Base-by-base conservation (phyloP, 2,329 filamentous ascomycete species). In the Fusarium equiseti region DNA sequence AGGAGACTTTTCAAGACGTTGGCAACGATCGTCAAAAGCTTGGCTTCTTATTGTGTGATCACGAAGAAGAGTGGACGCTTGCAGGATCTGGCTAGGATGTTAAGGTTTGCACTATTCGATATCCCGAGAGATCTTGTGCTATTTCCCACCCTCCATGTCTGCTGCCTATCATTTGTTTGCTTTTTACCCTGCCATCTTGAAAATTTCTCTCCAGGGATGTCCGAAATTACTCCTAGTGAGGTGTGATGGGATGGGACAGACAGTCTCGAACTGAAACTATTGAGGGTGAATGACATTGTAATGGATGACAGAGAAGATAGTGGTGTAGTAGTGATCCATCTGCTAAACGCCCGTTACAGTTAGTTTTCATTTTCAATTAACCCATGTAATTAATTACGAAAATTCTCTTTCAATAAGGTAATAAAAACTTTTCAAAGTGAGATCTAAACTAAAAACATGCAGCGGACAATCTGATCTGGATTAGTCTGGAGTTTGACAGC, bases 41-140 rank as follows among this genome's bases (percentile, higher is more conserved):
- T 54, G 58, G 62, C 48, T 53, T 32, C 32, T 35, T 42, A 48
- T 22, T 31, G 43, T 24, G 27, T 18, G 45, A 20, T 45, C 16
- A 43, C 35, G 26, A 42, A 32, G 32, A 56, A 51, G 44, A 69
- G 61, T 65, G 48, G 63, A 64, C 59, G 66, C 53, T 65, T 73
- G 70, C 70, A 73, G 68, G 68, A 71, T 71, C 68, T 71, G 40
- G 38, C 55, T 15, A 43, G 44, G 43, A 69, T 71, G 54, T 55
- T 57, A 48, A 51, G 44, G 59, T 73, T 71, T 44, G 64, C 50
- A 57, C 70, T 68, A 72, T 60, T 70, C 55, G 43, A 63, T 61
- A 53, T 69, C 53, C 55, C 49, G 63, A 58, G 35, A 54, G 68
- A 61, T 73, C 56, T 54, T 53, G 50, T 45, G 64, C 35, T 29